Conservation (phyloP, 2,329 filamentous ascomycete species). For the Coniochaeta prunicola region DNA sequence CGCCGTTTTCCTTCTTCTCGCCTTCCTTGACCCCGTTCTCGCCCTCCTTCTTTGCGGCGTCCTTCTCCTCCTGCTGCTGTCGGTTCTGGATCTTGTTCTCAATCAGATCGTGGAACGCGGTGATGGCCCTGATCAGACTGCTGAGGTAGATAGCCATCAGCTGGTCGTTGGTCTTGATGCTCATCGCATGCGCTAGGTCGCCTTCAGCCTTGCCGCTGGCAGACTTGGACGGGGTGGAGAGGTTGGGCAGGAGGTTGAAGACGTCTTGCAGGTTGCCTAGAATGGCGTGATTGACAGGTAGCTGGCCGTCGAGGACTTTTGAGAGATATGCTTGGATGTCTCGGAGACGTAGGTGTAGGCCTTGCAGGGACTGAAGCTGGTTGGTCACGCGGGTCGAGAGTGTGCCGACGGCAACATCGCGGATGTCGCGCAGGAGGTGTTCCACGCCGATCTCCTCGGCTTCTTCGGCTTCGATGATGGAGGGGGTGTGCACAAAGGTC, state of each 20-base stretch:
- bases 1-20: constrained; percentile 49
- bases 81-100: constrained; percentile 99
- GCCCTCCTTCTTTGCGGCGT: constrained; percentile 68
- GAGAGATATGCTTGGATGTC: constrained; percentile 95
- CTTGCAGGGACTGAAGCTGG: constrained; percentile 94
- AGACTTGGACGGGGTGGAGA: constrained; percentile 68
- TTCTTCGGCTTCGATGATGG: constrained; percentile 97
- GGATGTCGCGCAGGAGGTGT: constrained; percentile 94
- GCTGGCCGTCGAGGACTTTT: constrained; percentile 86
- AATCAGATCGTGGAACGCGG: constrained; percentile 97
- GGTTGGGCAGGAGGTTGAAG: constrained; percentile 95
- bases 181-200: constrained; percentile 93
- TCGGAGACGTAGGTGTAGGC: constrained; percentile 85
- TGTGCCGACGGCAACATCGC: constrained; percentile 94
- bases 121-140: constrained; percentile 94
- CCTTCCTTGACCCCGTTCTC: constrained; percentile 33
- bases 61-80: constrained; percentile 93
- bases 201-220: constrained; percentile 51
- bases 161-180: constrained; percentile 98
- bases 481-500: constrained; percentile 97
- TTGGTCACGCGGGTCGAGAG: constrained; percentile 95
- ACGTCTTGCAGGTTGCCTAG: constrained; percentile 98
- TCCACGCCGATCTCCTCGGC: constrained; percentile 98
- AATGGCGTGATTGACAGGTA: constrained; percentile 95
- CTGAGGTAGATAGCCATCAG: constrained; percentile 97